phyloP scores from a whole-genome alignment of 2,329 filamentous ascomycete species.

The Fusarium duplospermum region DNA sequence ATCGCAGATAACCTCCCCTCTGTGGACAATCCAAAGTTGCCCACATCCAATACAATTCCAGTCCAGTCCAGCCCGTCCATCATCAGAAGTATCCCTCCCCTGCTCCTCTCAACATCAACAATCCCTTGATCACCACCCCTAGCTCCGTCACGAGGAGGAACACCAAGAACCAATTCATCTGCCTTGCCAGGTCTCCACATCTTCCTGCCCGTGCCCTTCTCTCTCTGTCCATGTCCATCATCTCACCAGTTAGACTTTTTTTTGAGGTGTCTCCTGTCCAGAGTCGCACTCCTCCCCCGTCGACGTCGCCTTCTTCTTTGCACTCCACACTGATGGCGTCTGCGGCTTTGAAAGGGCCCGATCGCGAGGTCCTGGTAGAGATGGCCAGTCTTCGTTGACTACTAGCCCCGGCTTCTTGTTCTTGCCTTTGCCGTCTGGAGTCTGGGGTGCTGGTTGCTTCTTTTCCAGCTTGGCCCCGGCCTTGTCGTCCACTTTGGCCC shows the following conservation, averaged over 20 bases:
- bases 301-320: conserved; percentile 25
- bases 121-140: neutral
- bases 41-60: conserved; percentile 30
- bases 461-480: conserved; percentile 4
- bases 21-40: conserved; percentile 31
- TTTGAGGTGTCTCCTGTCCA: conserved; percentile 18
- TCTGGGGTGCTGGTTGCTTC: conserved; percentile 13
- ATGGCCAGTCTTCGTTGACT: conserved; percentile 44
- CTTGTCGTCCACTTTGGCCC: conserved; percentile 16
- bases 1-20: neutral
- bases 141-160: conserved; percentile 2
- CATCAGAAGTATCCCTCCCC: conserved; percentile 4
- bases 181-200: neutral
- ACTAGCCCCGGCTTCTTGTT: conserved; percentile 25
- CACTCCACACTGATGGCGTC: conserved; percentile 36
- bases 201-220: neutral
- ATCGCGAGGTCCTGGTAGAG: conserved; percentile 40
- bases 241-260: conserved; percentile 8
- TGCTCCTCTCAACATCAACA: conserved; percentile 4
- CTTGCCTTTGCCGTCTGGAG: conserved; percentile 20
- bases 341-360: conserved; percentile 37
- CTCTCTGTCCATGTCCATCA: neutral
- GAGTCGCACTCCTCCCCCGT: neutral
- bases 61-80: neutral
- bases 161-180: conserved; percentile 1